These are phyloP conservation scores for Syzygium malaccense DNA, from an alignment of 441 rosid genomes.

Conservation along the genomic window DNA sequence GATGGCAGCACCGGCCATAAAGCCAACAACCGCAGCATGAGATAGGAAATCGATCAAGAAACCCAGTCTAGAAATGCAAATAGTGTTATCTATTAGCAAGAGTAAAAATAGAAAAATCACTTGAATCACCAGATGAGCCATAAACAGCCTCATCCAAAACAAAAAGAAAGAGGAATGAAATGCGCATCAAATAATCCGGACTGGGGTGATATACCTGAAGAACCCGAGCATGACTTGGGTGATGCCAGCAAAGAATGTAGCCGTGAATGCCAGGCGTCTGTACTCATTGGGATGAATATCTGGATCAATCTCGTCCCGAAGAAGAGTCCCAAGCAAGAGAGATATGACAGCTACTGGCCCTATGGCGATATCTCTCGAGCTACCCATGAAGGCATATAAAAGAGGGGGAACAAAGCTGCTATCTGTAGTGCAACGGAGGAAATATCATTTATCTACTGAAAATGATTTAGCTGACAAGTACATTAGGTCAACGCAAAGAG, in stretches of 20 bases:
- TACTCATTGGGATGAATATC: neutral
- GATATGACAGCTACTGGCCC: constrained; percentile 20
- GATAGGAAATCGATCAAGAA: constrained; percentile 24
- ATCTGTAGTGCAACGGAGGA: constrained; percentile 4
- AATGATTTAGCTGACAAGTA: neutral
- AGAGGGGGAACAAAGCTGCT: constrained; percentile 23
- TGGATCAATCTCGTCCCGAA: neutral
- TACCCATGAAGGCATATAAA: constrained; percentile 16
- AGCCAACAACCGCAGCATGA: constrained; percentile 22
- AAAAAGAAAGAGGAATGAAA: neutral
- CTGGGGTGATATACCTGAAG: constrained; percentile 12
- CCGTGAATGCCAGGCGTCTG: constrained; percentile 8
- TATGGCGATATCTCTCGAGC: constrained; percentile 17
- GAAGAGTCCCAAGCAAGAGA: constrained; percentile 13
- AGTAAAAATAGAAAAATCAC: neutral
- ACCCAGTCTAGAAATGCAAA: constrained; percentile 11
- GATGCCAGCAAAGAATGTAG: constrained; percentile 15
- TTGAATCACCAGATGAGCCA: neutral
- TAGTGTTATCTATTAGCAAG: neutral
- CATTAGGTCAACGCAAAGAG: neutral
- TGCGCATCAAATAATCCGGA: neutral
- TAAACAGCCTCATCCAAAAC: neutral
- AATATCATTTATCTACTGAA: neutral
- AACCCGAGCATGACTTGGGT: constrained; percentile 9
- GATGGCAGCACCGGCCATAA: constrained; percentile 22